Evolutionary conservation across 1,139 yeast species (phyloP).

Genomic region (Candida tropicalis): DNA sequence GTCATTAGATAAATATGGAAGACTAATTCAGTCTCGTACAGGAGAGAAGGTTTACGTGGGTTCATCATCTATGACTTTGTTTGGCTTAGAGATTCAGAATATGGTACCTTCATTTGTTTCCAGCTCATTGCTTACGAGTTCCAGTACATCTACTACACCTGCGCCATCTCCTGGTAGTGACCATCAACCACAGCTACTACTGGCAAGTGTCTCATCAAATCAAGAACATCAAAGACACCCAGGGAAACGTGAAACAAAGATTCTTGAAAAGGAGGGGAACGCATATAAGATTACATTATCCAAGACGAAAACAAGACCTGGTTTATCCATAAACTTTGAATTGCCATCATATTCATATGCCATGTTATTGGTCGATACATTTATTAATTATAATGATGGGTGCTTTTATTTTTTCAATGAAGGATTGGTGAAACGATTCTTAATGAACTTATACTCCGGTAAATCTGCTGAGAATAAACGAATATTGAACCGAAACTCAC

Average conservation of each 20-base stretch:
- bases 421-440: conserved; percentile 68
- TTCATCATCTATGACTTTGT: conserved; percentile 78
- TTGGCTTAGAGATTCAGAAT: conserved; percentile 74
- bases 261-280: conserved; percentile 72
- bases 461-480: conserved; percentile 42
- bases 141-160: conserved; percentile 16
- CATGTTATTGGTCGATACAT: conserved; percentile 71
- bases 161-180: conserved; percentile 15
- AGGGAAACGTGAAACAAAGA: conserved; percentile 40
- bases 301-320: conserved; percentile 68
- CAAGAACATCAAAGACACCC: conserved; percentile 14
- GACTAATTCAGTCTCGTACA: conserved; percentile 70
- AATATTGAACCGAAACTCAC: conserved; percentile 40
- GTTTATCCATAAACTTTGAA: conserved; percentile 66
- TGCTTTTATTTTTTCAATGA: conserved; percentile 87
- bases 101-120: conserved; percentile 44
- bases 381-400: conserved; percentile 78
- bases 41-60: conserved; percentile 79
- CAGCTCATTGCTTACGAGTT: conserved; percentile 20
- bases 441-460: conserved; percentile 61
- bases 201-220: not conserved
- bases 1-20: conserved; percentile 67
- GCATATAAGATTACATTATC: conserved; percentile 71
- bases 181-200: conserved; percentile 3
- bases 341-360: conserved; percentile 81